Evolutionary conservation across 192 early-diverging fungal species (phyloP).

Genomic region (Umbelopsis isabellina): DNA sequence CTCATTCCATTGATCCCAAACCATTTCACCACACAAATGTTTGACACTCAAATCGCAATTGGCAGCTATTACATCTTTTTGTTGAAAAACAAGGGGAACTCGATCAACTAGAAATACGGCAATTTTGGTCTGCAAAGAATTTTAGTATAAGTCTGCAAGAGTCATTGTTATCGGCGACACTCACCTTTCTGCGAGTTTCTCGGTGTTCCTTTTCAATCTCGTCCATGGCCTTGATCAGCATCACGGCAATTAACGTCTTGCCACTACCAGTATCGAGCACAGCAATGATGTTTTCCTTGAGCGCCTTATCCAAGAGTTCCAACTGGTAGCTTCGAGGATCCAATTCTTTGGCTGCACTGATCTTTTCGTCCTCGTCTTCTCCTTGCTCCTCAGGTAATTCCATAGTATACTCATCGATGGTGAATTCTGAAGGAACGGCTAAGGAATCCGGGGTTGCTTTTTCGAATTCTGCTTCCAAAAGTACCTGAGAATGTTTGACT

Average conservation of each 20-base stretch:
- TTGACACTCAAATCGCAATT: slow-evolving; percentile 68
- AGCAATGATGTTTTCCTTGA: slow-evolving; percentile 77
- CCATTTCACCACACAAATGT: slow-evolving; percentile 68
- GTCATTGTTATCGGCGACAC: slow-evolving; percentile 7
- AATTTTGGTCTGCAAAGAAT: slow-evolving; percentile 44
- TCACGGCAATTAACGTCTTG: slow-evolving; percentile 87
- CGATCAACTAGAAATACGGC: slow-evolving; percentile 84
- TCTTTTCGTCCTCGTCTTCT: slow-evolving; percentile 1
- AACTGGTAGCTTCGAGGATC: slow-evolving; percentile 81
- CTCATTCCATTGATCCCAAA: slow-evolving; percentile 63
- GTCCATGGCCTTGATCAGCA: slow-evolving; percentile 82
- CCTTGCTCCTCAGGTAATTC: slow-evolving; percentile 19
- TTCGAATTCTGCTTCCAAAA: neutral
- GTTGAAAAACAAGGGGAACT: slow-evolving; percentile 88
- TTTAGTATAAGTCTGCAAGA: slow-evolving; percentile 10
- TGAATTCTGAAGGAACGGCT: slow-evolving; percentile 1
- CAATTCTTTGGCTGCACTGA: slow-evolving; percentile 23
- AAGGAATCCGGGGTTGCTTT: neutral
- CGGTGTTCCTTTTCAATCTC: slow-evolving; percentile 39
- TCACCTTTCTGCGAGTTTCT: slow-evolving; percentile 43
- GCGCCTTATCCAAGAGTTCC: slow-evolving; percentile 71
- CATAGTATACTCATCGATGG: slow-evolving; percentile 4
- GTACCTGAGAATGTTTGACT: neutral
- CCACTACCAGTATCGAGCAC: slow-evolving; percentile 94
- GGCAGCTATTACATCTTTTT: slow-evolving; percentile 72